Base-by-base conservation (phyloP, 768 basidiomycete genomes). In the Leccinum truebloodii region DNA sequence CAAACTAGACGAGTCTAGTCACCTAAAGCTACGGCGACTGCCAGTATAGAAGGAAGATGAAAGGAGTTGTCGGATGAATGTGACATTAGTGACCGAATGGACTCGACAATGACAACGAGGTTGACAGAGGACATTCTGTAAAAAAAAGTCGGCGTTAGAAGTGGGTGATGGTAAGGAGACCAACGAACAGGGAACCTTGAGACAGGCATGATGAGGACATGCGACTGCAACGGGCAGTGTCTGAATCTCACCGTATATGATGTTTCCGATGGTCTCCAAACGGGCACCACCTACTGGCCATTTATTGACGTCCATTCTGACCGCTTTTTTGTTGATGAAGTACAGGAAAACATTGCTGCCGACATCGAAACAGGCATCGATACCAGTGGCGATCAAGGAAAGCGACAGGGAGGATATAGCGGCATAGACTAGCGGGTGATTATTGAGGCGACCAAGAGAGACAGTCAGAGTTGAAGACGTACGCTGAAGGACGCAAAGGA, bases 251-350 rank as follows among this genome's bases (percentile, higher is more conserved):
- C 92, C 94, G 66, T 94, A 96, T 57, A 92, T 78, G 60, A 94
- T 86, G 67, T 95, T 95, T 13, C 92, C 92, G 57, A 94, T 92
- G 4, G 91, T 94, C 72, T 95, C 91, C 50, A 97, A 81, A 52
- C 94, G 83, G n/a, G 90, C 85, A 39, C 94, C 94, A 53, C 95
- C 89, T 4, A 94, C 89, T 30, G 95, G 94, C 95, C 94, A 98
- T 65, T 90, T 90, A 73, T 89, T 92, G 48, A 78, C 65, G 68
- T 97, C 94, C 62, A 96, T 81, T 35, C 66, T 80, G 12, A 68
- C 75, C 1, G 93, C 87, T 67, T 93, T 89, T 65, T 79, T 79
- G 75, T 98, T 88, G 3, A 95, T 78, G 81, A 83, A 87, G 65
- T 86, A 89, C 3, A 95, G 80, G n/a, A 95, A 77, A 50, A 93